Base-by-base conservation (phyloP, 192 early-diverging fungal genomes). In the Linnemannia elongata region DNA sequence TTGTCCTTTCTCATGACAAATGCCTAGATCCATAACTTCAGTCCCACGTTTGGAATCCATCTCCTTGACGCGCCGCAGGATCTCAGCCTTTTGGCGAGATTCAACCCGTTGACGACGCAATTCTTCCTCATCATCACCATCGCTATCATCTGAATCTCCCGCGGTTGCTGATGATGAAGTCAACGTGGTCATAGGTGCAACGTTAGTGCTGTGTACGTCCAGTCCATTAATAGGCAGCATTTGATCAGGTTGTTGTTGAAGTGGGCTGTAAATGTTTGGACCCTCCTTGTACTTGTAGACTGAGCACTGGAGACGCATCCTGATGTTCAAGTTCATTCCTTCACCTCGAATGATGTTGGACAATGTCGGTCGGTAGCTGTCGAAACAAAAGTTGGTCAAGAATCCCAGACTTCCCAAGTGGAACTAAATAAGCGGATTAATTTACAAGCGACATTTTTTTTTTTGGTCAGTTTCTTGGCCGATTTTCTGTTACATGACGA, bases 331-430 rank as follows among this genome's bases (percentile, higher is more conserved):
- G n/a, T 95, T 91, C 69, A 97, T 90, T 3, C 92, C 91, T 24
- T 93, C 87, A 20, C 83, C 87, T 20, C 79, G 70, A 6, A 88
- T 35, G 54, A 88, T 83, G n/a, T 88, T 88, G 24, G 72, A 74
- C 42, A 97, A 82, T 27, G 93, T 91, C 0, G 91, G 77, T 4
- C 83, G 66, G 69, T 92, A 94, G 55, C 91, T 89, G 6, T 91
- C 88, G 77, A 95, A 95, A 78, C 94, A 88, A 85, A 98, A 98
- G 12, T 95, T 94, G 0, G 98, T 98, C 69, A 99, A 87, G 72
- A 99, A 99, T 22, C 98, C 97, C 52, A 99, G 87, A 20, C 97
- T 97, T 6, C 98, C 98, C 47, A 98, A 82, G 78, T 97, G 94
- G 88, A 99, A 98, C 27, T 97, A 92, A 92, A 39, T 9, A 74